Evolutionary conservation across 2,329 filamentous ascomycete species (phyloP).

Genomic region (Penicillium expansum): DNA sequence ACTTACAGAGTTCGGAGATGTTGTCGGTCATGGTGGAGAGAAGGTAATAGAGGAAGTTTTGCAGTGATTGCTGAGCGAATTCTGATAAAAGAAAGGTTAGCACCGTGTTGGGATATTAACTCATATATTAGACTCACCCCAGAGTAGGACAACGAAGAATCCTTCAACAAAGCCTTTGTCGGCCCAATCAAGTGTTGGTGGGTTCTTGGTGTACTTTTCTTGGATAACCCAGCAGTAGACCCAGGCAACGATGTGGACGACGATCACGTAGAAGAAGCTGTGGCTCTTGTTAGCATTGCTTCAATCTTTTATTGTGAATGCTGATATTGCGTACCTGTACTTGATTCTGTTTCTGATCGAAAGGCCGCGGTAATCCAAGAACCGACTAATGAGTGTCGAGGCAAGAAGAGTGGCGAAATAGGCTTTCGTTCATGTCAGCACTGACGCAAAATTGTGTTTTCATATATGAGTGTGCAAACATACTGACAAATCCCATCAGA

Average conservation of each 20-base stretch:
- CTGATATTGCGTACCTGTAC: constrained; percentile 16
- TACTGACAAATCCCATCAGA: too few species aligned
- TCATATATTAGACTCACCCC: constrained; percentile 36
- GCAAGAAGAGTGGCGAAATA: too few species aligned
- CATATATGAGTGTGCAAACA: too few species aligned
- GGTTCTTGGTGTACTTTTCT: constrained; percentile 49
- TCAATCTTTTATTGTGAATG: rapidly evolving
- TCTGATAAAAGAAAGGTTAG: too few species aligned
- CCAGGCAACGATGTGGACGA: constrained; percentile 52
- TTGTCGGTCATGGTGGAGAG: constrained; percentile 56
- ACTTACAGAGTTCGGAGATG: constrained; percentile 48
- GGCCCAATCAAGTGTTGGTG: constrained; percentile 43
- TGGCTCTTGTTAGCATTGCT: background rate
- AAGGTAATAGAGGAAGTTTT: constrained; percentile 57
- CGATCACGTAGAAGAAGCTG: constrained; percentile 49
- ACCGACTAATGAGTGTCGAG: too few species aligned
- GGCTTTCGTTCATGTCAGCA: too few species aligned
- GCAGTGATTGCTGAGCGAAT: too few species aligned
- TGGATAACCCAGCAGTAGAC: constrained; percentile 54
- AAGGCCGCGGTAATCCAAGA: too few species aligned
- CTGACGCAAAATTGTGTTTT: too few species aligned
- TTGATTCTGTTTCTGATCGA: too few species aligned
- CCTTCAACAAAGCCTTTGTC: constrained; percentile 47
- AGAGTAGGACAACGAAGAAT: constrained; percentile 50
- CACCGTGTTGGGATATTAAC: too few species aligned